Conservation (phyloP, 495 filamentous ascomycete genomes). For the Aspergillus sparsus region DNA sequence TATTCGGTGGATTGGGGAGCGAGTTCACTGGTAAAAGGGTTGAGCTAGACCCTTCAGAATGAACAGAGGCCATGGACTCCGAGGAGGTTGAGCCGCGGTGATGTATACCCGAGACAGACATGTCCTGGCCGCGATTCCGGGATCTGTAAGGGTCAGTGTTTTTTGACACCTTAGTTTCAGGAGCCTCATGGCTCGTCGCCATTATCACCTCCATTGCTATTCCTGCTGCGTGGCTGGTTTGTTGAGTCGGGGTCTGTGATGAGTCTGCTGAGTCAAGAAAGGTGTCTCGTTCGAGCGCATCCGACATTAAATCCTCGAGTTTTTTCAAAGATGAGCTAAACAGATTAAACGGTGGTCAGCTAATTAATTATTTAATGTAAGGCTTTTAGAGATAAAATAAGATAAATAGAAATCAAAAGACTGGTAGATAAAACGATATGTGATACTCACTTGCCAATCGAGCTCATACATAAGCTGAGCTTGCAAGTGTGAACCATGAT, state of each 20-base stretch:
- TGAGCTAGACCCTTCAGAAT: slow-evolving; percentile 23
- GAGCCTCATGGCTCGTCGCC: not conserved
- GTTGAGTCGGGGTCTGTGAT: not conserved
- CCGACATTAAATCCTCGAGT: slow-evolving; percentile 31
- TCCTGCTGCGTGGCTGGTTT: no score
- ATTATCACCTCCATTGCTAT: no score
- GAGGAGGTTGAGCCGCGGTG: slow-evolving; percentile 24
- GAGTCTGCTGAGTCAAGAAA: slow-evolving; percentile 3
- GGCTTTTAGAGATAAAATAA: slow-evolving; percentile 29
- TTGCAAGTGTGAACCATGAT: slow-evolving; percentile 40
- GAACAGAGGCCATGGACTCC: slow-evolving; percentile 22
- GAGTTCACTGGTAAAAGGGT: slow-evolving; percentile 14
- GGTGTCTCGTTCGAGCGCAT: slow-evolving; percentile 31
- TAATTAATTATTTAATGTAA: no score
- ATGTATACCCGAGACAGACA: not conserved
- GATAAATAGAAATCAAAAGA: slow-evolving; percentile 5
- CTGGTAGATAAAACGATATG: not conserved
- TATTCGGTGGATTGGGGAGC: not conserved
- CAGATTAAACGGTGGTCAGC: slow-evolving; percentile 8
- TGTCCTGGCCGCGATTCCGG: not conserved
- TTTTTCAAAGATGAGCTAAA: slow-evolving; percentile 31
- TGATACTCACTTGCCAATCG: slow-evolving; percentile 37
- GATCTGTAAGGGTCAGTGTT: not conserved
- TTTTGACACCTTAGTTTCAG: not conserved
- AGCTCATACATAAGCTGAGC: slow-evolving; percentile 40